Base-by-base conservation (phyloP, 2,329 filamentous ascomycete genomes). In the Gnomoniopsis smithogilvyi region DNA sequence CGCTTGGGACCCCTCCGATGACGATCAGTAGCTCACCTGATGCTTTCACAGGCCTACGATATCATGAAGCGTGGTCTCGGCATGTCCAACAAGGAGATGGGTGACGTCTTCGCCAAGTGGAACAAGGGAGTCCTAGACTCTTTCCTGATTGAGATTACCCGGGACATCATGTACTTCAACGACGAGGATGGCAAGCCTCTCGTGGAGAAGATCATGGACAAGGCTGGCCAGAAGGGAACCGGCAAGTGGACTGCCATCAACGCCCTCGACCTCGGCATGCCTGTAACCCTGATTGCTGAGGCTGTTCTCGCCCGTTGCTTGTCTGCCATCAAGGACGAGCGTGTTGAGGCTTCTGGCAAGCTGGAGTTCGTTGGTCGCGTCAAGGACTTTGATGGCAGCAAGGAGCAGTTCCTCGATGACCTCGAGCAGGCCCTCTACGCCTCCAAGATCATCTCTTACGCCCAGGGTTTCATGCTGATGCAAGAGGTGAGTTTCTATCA, bases 211-310 rank as follows among this genome's bases (percentile, higher is more conserved):
- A 98, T 99, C 70, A 85, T 98, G 66, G 95, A 99, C 83, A 90
- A 94, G 80, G 95, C 95, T 72, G 95, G 95, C 69, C 95, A 99
- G 84, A 99, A 99, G 85, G 95, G 95, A 80, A 98, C 95, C 69
- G 95, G 95, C 80, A 98, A 99, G 86, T 99, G 95, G 95, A 99
- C 95, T 67, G 94, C 95, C 72, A 96, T 99, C 81, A 99, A 99
- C 80, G 93, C 95, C 66, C 88, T 99, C 62, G 95, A 99, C 77
- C 89, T 99, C 64, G 95, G 95, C 72, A 96, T 96, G 92, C 95
- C 95, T 73, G 95, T 99, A 69, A 98, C 95, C 63, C 82, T 99
- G 69, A 99, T 99, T 68, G 95, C 94, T 64, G 95, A 99, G 85
- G 89, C 95, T 67, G 95, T 99, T 69, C 92, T 98, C 73, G 86